A percentile compares a stretch with the other conserved stretches of the same genome.
Conservation (phyloP, 768 basidiomycete species). For the Chalciporus piperatus region DNA sequence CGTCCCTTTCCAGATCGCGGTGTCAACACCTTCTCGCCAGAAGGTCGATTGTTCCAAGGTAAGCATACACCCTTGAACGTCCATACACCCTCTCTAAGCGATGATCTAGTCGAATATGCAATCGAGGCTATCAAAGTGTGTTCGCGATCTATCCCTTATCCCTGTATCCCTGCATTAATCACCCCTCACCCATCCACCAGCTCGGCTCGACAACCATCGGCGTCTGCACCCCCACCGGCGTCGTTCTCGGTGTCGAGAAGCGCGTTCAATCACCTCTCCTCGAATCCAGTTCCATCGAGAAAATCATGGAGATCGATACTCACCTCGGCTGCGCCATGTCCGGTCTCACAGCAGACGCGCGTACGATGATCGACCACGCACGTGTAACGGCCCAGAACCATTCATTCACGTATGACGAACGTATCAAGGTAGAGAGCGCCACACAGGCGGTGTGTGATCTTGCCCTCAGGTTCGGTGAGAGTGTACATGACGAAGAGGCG, state of each 20-base stretch:
- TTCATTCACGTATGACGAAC: constrained; percentile 94
- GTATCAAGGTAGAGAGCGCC: constrained; percentile 94
- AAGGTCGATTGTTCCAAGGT: constrained; percentile 99
- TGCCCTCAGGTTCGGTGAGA: constrained; percentile 96
- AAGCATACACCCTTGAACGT: constrained; percentile 14
- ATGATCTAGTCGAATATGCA: constrained; percentile 86
- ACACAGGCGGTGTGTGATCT: constrained; percentile 98
- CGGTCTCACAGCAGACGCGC: constrained; percentile 93
- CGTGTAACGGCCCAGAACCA: constrained; percentile 96
- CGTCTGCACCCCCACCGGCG: constrained; percentile 85
- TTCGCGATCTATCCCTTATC: not conserved
- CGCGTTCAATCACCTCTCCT: constrained; percentile 96
- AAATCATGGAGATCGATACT: constrained; percentile 98
- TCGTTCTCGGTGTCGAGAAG: constrained; percentile 95
- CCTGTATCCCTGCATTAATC: not conserved
- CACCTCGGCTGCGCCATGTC: constrained; percentile 99
- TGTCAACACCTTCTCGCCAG: constrained; percentile 98
- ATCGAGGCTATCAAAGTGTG: constrained; percentile 97
- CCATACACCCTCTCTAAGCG: constrained; percentile 12
- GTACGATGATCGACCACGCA: constrained; percentile 99
- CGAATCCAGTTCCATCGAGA: constrained; percentile 94
- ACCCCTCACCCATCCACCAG: constrained; percentile 39
- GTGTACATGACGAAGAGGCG: constrained; percentile 97
- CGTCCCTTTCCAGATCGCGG: constrained; percentile 66
- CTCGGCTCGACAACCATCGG: constrained; percentile 98